phyloP scores from a whole-genome alignment of 2,329 filamentous ascomycete genomes.

The Ophiostoma ulmi region DNA sequence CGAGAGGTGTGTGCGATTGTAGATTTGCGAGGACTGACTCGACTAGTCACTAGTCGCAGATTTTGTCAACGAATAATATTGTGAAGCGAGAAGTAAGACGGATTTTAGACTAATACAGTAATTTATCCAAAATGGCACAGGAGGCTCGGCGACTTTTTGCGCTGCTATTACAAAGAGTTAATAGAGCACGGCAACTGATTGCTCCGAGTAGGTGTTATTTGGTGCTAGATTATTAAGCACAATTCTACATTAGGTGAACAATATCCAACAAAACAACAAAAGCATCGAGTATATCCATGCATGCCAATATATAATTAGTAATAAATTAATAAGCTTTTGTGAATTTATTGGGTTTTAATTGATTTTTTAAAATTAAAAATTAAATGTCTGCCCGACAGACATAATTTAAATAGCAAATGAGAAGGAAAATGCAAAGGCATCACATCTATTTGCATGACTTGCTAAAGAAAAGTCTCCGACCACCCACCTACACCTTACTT shows the following conservation, averaged over 20 bases:
- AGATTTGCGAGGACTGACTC: conserved; percentile 13
- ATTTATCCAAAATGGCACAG: neutral
- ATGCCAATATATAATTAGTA: neutral
- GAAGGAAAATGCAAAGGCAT: no score
- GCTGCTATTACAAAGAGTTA: neutral
- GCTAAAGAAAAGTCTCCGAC: neutral
- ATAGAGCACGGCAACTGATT: neutral
- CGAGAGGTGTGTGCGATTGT: neutral
- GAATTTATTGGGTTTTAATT: neutral
- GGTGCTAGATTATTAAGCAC: neutral
- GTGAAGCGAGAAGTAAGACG: neutral
- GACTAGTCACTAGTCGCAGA: neutral
- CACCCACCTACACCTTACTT: neutral
- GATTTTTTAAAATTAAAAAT: no score
- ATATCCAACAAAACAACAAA: neutral
- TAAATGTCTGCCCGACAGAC: neutral
- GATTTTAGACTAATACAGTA: neutral
- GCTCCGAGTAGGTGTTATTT: neutral
- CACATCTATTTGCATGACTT: neutral
- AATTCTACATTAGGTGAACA: neutral
- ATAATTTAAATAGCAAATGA: no score
- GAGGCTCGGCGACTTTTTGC: conserved; percentile 2
- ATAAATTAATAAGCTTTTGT: neutral
- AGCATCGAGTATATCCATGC: no score
- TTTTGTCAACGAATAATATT: neutral